Evolutionary conservation across 2,329 filamentous ascomycete genomes (phyloP).

Genomic region (Arthroderma sp.): DNA sequence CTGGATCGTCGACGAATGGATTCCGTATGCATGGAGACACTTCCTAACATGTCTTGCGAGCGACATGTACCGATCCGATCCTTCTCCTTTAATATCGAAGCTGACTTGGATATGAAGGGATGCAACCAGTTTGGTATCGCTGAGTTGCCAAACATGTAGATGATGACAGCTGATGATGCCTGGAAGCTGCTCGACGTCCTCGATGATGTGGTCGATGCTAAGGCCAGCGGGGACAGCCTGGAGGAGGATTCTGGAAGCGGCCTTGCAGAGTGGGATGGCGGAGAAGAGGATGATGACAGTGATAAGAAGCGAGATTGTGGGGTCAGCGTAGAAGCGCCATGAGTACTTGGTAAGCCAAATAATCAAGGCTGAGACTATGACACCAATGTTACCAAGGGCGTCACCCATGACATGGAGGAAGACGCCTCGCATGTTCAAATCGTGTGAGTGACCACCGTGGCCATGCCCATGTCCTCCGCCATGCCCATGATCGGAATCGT

Average conservation of each 20-base stretch:
- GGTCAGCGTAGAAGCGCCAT: conserved; percentile 80
- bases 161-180: conserved; percentile 89
- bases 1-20: conserved; percentile 94
- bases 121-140: conserved; percentile 85
- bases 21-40: conserved; percentile 89
- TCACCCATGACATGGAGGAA: conserved; percentile 50
- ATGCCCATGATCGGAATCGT: conserved; percentile 43
- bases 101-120: conserved; percentile 86
- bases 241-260: conserved; percentile 63
- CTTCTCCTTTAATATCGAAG: conserved; percentile 75
- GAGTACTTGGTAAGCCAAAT: conserved; percentile 83
- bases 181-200: conserved; percentile 74
- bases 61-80: conserved; percentile 73
- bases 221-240: conserved; percentile 88
- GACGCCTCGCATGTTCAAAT: conserved; percentile 85
- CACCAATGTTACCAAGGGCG: conserved; percentile 38
- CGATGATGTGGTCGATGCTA: conserved; percentile 76
- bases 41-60: conserved; percentile 69
- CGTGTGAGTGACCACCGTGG: conserved; percentile 31
- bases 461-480: conserved; percentile 10
- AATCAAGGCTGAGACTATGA: conserved; percentile 55
- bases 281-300: conserved; percentile 57
- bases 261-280: conserved; percentile 41
- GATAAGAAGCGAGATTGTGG: conserved; percentile 84
- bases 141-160: conserved; percentile 94